These are phyloP conservation scores for Phoenix roebelenii DNA, from an alignment of 176 grass and related monocot genomes.

Conservation along the genomic window DNA sequence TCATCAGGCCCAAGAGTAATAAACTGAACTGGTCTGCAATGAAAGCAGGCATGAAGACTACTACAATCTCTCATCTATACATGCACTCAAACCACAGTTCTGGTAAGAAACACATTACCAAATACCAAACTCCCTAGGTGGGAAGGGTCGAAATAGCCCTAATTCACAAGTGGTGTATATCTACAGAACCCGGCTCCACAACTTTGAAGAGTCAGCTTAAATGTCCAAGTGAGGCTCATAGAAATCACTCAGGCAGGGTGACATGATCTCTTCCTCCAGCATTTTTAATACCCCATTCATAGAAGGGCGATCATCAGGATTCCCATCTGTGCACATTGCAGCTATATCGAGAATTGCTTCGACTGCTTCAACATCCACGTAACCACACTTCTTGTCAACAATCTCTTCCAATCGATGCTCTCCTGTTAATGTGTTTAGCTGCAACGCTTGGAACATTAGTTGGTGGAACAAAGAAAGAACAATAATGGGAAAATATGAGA, in stretches of 20 bases:
- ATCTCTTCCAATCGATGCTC: constrained; percentile 80
- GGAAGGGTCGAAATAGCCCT: too few species aligned
- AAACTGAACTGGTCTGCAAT: too few species aligned
- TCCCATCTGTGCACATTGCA: constrained; percentile 77
- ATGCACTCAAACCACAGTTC: too few species aligned
- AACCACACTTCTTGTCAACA: constrained; percentile 35
- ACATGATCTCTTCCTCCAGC: constrained; percentile 93
- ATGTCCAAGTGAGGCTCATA: constrained; percentile 70
- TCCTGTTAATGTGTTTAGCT: constrained; percentile 77
- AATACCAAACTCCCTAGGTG: too few species aligned
- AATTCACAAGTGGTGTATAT: too few species aligned
- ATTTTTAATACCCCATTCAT: constrained; percentile 82
- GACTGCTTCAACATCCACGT: constrained; percentile 65
- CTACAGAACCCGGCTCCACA: too few species aligned
- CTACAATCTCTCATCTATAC: too few species aligned
- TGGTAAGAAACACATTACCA: too few species aligned
- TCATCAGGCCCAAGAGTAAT: too few species aligned
- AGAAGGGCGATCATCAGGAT: constrained; percentile 49
- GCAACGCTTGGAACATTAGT: not conserved
- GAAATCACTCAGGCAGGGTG: constrained; percentile 61
- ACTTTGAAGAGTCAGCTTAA: constrained; percentile 11
- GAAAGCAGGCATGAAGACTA: too few species aligned
- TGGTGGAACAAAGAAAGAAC: not conserved
- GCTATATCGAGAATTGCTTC: constrained; percentile 88
- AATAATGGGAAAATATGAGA: not conserved